Conservation (phyloP, 2,329 filamentous ascomycete species). For the Penicillium sp. region DNA sequence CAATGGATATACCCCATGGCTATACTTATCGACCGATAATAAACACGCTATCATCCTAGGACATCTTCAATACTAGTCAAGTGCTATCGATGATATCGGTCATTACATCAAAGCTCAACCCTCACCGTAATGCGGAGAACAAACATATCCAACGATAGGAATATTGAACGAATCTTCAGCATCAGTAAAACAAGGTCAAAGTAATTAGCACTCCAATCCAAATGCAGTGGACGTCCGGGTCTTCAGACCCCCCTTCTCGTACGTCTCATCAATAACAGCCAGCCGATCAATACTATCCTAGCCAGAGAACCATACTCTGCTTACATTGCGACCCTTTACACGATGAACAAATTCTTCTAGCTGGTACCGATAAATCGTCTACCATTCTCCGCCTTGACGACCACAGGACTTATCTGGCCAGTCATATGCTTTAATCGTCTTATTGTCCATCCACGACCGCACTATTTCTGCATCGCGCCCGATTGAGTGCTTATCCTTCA, state of each 20-base stretch:
- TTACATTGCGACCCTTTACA: constrained; percentile 35
- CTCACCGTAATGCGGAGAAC: not conserved
- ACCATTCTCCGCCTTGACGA: constrained; percentile 31
- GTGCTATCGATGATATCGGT: too few relatives aligned
- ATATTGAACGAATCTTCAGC: not conserved
- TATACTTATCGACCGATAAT: too few relatives aligned
- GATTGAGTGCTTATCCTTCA: constrained; percentile 34
- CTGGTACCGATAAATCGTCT: constrained; percentile 46
- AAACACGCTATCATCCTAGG: too few relatives aligned
- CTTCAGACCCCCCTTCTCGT: constrained; percentile 38
- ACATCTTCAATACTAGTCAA: too few relatives aligned
- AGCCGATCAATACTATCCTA: constrained; percentile 46
- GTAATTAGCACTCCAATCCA: not conserved
- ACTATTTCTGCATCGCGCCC: constrained; percentile 15
- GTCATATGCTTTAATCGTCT: constrained; percentile 20
- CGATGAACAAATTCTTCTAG: constrained; percentile 49
- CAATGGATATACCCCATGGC: too few relatives aligned
- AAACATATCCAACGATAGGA: not conserved
- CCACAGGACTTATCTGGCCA: constrained; percentile 16
- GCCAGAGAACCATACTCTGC: constrained; percentile 39
- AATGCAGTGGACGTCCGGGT: constrained; percentile 13
- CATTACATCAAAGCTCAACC: too few relatives aligned
- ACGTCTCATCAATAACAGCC: constrained; percentile 47
- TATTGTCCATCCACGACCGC: constrained; percentile 18
- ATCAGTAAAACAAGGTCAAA: not conserved